Percentiles rank a stretch among this genome's conserved stretches.
These are phyloP conservation scores for Whalleya microplaca DNA, from an alignment of 2,329 filamentous ascomycete genomes.

Conservation along the genomic window DNA sequence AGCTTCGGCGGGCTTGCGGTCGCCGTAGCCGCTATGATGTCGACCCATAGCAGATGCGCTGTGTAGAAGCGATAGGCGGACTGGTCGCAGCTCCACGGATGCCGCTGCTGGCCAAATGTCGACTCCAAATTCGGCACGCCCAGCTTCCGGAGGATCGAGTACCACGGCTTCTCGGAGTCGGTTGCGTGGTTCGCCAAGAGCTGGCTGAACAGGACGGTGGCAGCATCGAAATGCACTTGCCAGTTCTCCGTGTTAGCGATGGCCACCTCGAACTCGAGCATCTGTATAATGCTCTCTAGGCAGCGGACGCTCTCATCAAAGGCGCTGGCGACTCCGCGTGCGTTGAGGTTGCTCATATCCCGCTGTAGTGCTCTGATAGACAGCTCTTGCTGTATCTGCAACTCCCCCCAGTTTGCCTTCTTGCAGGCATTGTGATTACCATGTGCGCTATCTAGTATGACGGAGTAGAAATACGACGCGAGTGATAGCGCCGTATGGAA, in stretches of 20 bases:
- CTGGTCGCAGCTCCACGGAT: conserved; percentile 50
- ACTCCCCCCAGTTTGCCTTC: too few species aligned
- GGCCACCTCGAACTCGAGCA: conserved; percentile 56
- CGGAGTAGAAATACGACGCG: too few species aligned
- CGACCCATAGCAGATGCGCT: conserved; percentile 51
- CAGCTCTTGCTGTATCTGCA: too few species aligned
- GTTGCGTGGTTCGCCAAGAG: conserved; percentile 40
- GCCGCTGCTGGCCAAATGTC: conserved; percentile 27
- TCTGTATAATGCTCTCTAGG: conserved; percentile 56
- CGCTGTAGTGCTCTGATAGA: too few species aligned
- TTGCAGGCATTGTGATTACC: too few species aligned
- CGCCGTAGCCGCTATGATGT: conserved; percentile 54
- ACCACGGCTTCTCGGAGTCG: conserved; percentile 35
- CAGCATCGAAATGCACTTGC: conserved; percentile 55
- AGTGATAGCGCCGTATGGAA: too few species aligned
- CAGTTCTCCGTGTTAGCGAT: conserved; percentile 51
- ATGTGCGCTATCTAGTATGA: too few species aligned
- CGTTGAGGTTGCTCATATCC: conserved; percentile 43
- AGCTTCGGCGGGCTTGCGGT: conserved; percentile 48
- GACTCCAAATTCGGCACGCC: conserved; percentile 11
- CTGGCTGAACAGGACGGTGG: conserved; percentile 53
- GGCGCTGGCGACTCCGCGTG: conserved; percentile 35
- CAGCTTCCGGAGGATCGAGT: conserved; percentile 37
- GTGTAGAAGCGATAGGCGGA: conserved; percentile 52
- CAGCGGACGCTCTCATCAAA: conserved; percentile 43